phyloP scores from a whole-genome alignment of 805 yeast genomes.

The Saccharomycopsis microspora region DNA sequence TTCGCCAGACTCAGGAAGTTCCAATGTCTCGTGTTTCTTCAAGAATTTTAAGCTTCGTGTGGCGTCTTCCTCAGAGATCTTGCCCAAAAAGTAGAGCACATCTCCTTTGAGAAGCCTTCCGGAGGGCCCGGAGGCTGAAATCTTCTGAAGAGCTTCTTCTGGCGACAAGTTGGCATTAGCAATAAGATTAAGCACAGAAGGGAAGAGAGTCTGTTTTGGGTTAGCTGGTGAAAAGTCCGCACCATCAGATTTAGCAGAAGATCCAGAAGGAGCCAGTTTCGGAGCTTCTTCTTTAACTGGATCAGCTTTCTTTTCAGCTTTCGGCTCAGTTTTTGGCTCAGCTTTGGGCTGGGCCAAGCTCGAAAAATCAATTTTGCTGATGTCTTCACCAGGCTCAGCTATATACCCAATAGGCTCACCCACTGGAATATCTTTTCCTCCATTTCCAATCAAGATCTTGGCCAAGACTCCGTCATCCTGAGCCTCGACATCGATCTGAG shows the following conservation, averaged over 20 bases:
- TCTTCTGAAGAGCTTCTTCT: slow-evolving; percentile 60
- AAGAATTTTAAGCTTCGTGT: slow-evolving; percentile 43
- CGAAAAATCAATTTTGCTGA: slow-evolving; percentile 40
- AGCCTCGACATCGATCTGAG: slow-evolving; percentile 76
- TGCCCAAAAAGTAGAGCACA: slow-evolving; percentile 73
- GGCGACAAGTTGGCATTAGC: slow-evolving; percentile 48
- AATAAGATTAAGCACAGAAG: slow-evolving; percentile 66
- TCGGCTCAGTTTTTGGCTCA: slow-evolving; percentile 18
- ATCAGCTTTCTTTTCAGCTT: slow-evolving; percentile 16
- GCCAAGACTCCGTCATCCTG: slow-evolving; percentile 87
- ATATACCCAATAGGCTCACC: slow-evolving; percentile 83
- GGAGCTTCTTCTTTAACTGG: slow-evolving; percentile 14
- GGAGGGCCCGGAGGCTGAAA: slow-evolving; percentile 78
- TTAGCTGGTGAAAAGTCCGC: slow-evolving; percentile 35
- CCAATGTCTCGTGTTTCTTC: slow-evolving; percentile 48
- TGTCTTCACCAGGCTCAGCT: slow-evolving; percentile 84
- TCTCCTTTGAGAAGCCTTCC: slow-evolving; percentile 90
- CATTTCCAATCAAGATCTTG: slow-evolving; percentile 56
- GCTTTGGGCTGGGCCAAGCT: slow-evolving; percentile 30
- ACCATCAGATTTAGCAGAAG: slow-evolving; percentile 9
- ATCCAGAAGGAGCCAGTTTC: slow-evolving; percentile 11
- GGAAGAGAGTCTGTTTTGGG: slow-evolving; percentile 55
- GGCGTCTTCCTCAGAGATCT: slow-evolving; percentile 47
- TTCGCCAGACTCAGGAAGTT: slow-evolving; percentile 33
- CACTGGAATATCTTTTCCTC: slow-evolving; percentile 71